Conservation (phyloP, 257 asterid genomes). For the Lithospermum erythrorhizon region DNA sequence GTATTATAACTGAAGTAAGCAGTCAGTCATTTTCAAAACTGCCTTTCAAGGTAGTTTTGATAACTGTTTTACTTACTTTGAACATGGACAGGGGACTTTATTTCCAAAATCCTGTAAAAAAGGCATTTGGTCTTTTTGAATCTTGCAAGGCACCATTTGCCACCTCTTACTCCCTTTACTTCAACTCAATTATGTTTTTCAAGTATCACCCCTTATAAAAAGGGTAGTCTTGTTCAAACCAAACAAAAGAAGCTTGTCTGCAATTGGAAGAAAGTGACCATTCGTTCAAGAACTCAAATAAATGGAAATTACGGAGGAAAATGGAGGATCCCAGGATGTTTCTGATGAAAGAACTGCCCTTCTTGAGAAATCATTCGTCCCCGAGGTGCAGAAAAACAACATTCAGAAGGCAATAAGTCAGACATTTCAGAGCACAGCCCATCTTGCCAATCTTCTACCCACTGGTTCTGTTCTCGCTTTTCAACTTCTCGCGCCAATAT, state of each 20-base stretch:
- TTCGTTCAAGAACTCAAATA: neutral
- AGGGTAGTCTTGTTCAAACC: neutral
- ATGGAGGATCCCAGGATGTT: slow-evolving; percentile 20
- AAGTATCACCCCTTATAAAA: slow-evolving; percentile 17
- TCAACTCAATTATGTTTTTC: slow-evolving; percentile 24
- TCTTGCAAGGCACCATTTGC: slow-evolving; percentile 46
- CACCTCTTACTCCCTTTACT: slow-evolving; percentile 16
- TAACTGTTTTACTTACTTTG: slow-evolving; percentile 8
- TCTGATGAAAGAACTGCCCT: slow-evolving; percentile 37
- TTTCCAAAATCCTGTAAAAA: slow-evolving; percentile 11
- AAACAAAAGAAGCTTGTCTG: neutral
- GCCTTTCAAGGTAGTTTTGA: neutral
- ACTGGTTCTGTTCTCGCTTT: slow-evolving; percentile 83
- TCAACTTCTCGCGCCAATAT: slow-evolving; percentile 66
- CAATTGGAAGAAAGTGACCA: neutral
- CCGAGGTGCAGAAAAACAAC: slow-evolving; percentile 51
- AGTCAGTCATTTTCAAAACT: no score
- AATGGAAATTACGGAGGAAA: slow-evolving; percentile 52
- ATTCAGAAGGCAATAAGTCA: slow-evolving; percentile 90
- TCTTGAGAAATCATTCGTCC: slow-evolving; percentile 26
- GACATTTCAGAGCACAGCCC: slow-evolving; percentile 78
- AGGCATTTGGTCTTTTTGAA: slow-evolving; percentile 17
- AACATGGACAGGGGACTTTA: slow-evolving; percentile 9
- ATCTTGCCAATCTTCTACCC: slow-evolving; percentile 80
- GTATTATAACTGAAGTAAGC: neutral